phyloP scores from a whole-genome alignment of 257 asterid species.

The Coffea eugenioides region DNA sequence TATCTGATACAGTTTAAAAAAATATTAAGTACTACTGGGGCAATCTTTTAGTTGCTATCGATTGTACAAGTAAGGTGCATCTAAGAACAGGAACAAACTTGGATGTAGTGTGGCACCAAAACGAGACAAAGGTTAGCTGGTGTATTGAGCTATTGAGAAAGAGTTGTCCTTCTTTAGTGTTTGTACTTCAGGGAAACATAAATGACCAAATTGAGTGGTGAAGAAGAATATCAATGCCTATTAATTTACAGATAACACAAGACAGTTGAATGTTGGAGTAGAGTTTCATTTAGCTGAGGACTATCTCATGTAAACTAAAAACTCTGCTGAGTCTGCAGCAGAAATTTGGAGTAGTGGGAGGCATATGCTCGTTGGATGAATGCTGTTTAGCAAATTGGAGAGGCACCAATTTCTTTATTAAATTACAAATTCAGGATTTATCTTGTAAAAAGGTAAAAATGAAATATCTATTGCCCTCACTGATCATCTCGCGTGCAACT shows the following conservation, averaged over 20 bases:
- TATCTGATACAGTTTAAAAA: neutral
- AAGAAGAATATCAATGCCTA: slow-evolving; percentile 4
- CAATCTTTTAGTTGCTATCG: neutral
- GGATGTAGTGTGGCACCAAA: neutral
- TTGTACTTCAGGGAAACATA: neutral
- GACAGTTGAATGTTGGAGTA: neutral
- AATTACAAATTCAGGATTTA: neutral
- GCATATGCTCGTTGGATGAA: neutral
- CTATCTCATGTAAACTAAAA: neutral
- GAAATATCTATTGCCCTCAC: neutral
- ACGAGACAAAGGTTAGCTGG: neutral
- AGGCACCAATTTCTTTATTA: neutral
- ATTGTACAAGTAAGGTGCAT: neutral
- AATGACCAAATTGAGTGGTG: neutral
- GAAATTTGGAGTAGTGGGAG: neutral
- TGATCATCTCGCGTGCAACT: neutral
- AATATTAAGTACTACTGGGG: neutral
- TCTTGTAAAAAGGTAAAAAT: neutral
- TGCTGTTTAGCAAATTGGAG: neutral
- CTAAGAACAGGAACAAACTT: neutral
- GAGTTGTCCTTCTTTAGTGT: neutral
- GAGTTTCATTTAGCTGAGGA: neutral
- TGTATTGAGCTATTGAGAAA: neutral
- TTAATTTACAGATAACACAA: neutral
- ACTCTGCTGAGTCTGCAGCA: neutral